Evolutionary conservation across 805 yeast species (phyloP).

Genomic region (Saccharomyces jurei): DNA sequence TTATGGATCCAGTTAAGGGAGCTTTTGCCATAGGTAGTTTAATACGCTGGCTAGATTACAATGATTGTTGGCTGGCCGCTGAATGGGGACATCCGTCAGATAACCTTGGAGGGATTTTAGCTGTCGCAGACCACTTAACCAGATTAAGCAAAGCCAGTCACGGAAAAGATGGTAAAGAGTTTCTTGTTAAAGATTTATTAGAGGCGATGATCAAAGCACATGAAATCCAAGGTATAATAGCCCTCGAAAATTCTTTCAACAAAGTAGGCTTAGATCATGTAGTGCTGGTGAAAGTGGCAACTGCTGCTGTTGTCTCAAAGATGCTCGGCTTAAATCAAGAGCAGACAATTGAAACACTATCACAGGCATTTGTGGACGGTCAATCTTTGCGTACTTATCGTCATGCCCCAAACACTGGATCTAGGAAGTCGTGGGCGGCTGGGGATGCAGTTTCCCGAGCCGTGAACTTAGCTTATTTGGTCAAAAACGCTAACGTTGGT

Average conservation of each 20-base stretch:
- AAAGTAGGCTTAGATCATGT: conserved; percentile 55
- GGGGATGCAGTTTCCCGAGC: conserved; percentile 57
- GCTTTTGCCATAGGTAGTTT: conserved; percentile 51
- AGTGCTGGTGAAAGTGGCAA: conserved; percentile 49
- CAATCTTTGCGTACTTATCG: conserved; percentile 52
- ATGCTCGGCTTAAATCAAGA: conserved; percentile 42
- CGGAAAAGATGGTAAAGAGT: conserved; percentile 34
- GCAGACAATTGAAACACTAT: conserved; percentile 47
- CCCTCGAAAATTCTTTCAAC: conserved; percentile 54
- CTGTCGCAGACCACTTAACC: conserved; percentile 50
- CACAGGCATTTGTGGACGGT: conserved; percentile 58
- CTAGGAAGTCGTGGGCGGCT: conserved; percentile 62
- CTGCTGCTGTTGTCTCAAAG: conserved; percentile 51
- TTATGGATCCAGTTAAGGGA: conserved; percentile 49
- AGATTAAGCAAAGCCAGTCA: conserved; percentile 36
- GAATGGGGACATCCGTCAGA: conserved; percentile 66
- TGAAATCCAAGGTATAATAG: conserved; percentile 53
- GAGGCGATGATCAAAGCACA: conserved; percentile 57
- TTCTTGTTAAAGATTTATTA: conserved; percentile 43
- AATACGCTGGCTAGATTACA: conserved; percentile 54
- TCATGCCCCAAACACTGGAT: conserved; percentile 57
- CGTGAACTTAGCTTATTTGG: conserved; percentile 46
- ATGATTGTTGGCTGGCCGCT: conserved; percentile 62
- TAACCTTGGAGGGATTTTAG: conserved; percentile 50
- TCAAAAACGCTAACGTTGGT: conserved; percentile 45